A percentile compares a stretch with the other conserved stretches of the same genome.
These are phyloP conservation scores for Pleurostoma richardsiae DNA, from an alignment of 2,329 filamentous ascomycete genomes.

Conservation along the genomic window DNA sequence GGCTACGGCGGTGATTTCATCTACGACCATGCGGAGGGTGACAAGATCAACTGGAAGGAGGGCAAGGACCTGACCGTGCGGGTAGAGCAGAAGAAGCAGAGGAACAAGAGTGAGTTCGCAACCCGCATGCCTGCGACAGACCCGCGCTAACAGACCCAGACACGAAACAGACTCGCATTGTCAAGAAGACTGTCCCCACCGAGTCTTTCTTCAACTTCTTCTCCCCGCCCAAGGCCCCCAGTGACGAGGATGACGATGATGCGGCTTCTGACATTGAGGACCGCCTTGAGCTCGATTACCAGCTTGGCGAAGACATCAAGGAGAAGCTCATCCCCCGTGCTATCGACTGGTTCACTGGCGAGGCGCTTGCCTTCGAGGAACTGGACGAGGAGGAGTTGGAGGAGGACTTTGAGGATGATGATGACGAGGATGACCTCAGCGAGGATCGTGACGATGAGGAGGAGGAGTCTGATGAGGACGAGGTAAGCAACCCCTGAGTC, in stretches of 20 bases:
- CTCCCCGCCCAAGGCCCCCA: slow-evolving; percentile 83
- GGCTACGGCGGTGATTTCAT: slow-evolving; percentile 99
- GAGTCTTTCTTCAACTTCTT: slow-evolving; percentile 99
- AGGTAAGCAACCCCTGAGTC: slow-evolving; percentile 43
- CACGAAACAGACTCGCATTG: slow-evolving; percentile 97
- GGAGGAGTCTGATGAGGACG: slow-evolving; percentile 69
- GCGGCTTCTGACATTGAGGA: slow-evolving; percentile 91
- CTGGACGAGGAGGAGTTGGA: slow-evolving; percentile 77
- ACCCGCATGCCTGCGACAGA: background rate
- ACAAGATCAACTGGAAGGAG: slow-evolving; percentile 95
- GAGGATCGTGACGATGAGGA: slow-evolving; percentile 83
- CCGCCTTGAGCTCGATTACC: slow-evolving; percentile 95
- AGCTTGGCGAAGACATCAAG: slow-evolving; percentile 98
- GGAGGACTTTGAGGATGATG: slow-evolving; percentile 82
- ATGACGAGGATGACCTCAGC: slow-evolving; percentile 86
- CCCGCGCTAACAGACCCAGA: slow-evolving; percentile 46
- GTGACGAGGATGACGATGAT: slow-evolving; percentile 66
- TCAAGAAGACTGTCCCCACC: slow-evolving; percentile 98
- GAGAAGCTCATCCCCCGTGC: slow-evolving; percentile 98
- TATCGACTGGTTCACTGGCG: slow-evolving; percentile 98
- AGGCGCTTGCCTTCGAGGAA: slow-evolving; percentile 95
- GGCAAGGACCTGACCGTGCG: slow-evolving; percentile 91
- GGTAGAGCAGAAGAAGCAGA: slow-evolving; percentile 98
- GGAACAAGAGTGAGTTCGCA: slow-evolving; percentile 83
- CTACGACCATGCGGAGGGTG: slow-evolving; percentile 97